Base-by-base conservation (phyloP, 139 green algal species). In the Chlorella sp. region DNA sequence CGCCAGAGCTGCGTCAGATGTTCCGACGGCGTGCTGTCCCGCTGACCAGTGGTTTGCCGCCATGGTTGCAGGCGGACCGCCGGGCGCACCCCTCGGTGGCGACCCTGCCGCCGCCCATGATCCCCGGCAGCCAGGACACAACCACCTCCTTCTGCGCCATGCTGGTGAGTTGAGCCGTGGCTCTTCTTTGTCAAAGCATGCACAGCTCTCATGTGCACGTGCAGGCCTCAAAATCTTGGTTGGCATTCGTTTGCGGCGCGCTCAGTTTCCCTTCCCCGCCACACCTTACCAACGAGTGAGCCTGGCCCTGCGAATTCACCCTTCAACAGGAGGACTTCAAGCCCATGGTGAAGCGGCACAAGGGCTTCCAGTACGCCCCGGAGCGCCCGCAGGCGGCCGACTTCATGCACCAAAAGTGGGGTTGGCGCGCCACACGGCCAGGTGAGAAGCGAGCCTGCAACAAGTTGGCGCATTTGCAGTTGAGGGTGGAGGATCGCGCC, bases 361-460 rank as follows among this genome's bases (percentile, higher is more conserved):
- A 46, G 13, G 62, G 62, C 28, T 83, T 83, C 44, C 24, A 73
- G 41, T 83, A 73, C 41, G 38, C 17, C 8, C 40, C 77, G 1
- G 77, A 73, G 77, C 60, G 77, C 5, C 77, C 77, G 24, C 38
- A 74, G 1, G 77, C 77, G 24, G n/a, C 16, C 40, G 62, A 60
- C 26, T 83, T 83, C 77, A 73, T 60, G 30, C 64, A 64, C 41
- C 77, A 83, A 43, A 83, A 83, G 60, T 83, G 77, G 77, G 77
- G 60, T 0, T 83, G 77, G 77, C 43, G 40, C 26, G 64, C 19
- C 28, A 74, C 38, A 5, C 7, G 28, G 76, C 76, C 76, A n/a
- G 69, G 69, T 75, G 69, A 6, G 69, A 6, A 1, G 36, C 1
- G 64, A 40, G 58, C 58, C 58, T 73, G 67, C 67, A 46, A 22